Evolutionary conservation across 306 rosid species (phyloP).

Genomic region (Vigna angularis): DNA sequence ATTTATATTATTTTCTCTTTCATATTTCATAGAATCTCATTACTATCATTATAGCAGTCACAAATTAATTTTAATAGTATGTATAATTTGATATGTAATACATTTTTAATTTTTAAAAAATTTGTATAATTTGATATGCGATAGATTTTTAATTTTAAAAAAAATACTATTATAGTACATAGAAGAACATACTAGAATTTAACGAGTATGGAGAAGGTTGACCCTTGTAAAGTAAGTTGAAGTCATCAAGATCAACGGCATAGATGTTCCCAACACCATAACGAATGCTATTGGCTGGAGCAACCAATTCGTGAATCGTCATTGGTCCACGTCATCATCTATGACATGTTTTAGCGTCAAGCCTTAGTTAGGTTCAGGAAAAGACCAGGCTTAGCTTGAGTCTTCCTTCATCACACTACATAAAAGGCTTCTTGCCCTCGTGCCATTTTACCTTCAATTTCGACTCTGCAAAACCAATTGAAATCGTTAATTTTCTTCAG

Average conservation of each 20-base stretch:
- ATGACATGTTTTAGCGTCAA: slow-evolving; percentile 69
- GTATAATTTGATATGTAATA: no score
- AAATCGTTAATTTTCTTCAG: not conserved
- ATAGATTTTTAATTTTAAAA: no score
- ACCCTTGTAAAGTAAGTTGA: not conserved
- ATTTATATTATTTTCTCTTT: no score
- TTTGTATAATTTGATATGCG: no score
- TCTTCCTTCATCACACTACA: slow-evolving; percentile 37
- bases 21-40: no score
- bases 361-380: slow-evolving; percentile 16
- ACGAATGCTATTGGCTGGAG: slow-evolving; percentile 57
- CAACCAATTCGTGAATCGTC: not conserved
- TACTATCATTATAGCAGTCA: no score
- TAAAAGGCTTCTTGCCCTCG: slow-evolving; percentile 34
- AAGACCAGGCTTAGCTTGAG: slow-evolving; percentile 11
- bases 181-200: not conserved
- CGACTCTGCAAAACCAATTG: not conserved
- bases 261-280: slow-evolving; percentile 62
- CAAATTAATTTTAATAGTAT: no score
- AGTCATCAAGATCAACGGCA: slow-evolving; percentile 48
- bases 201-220: not conserved
- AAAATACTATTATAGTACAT: no score
- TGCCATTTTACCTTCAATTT: slow-evolving; percentile 29
- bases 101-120: no score
- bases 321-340: slow-evolving; percentile 84